phyloP scores from a whole-genome alignment of 768 basidiomycete genomes.

The Lentinula detonsa region DNA sequence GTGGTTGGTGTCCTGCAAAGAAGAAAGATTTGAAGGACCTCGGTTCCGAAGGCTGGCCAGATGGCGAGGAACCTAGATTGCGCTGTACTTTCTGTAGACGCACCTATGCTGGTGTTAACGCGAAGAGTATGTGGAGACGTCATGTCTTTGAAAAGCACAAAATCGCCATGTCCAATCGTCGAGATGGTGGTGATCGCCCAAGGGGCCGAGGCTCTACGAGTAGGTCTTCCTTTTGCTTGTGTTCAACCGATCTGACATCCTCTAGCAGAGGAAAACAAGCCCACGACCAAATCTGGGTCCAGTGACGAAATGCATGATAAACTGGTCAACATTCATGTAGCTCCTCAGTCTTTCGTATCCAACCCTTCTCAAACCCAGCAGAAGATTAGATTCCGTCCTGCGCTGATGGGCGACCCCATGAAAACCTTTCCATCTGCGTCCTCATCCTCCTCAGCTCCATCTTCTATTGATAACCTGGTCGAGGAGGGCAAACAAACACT shows the following conservation, averaged over 20 bases:
- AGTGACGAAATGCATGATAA: slow-evolving; percentile 29
- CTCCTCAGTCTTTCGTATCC: slow-evolving; percentile 29
- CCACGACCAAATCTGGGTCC: slow-evolving; percentile 17
- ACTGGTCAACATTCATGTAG: slow-evolving; percentile 33
- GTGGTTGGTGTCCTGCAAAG: slow-evolving; percentile 85
- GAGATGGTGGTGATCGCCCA: slow-evolving; percentile 61
- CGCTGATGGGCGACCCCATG: slow-evolving; percentile 15
- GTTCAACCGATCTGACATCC: neutral
- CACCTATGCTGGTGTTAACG: slow-evolving; percentile 81
- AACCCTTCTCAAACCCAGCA: slow-evolving; percentile 21
- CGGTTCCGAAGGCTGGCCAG: slow-evolving; percentile 67
- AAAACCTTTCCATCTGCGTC: slow-evolving; percentile 16
- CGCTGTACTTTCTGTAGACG: slow-evolving; percentile 82
- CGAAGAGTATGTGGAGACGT: slow-evolving; percentile 87
- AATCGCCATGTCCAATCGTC: slow-evolving; percentile 83
- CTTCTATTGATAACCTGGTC: slow-evolving; percentile 6
- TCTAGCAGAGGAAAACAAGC: slow-evolving; percentile 50
- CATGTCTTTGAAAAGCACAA: slow-evolving; percentile 90
- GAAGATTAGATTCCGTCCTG: slow-evolving; percentile 41
- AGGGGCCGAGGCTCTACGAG: slow-evolving; percentile 62
- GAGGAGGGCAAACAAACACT: slow-evolving; percentile 1
- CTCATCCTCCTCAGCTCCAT: slow-evolving; percentile 11
- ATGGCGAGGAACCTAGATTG: slow-evolving; percentile 74
- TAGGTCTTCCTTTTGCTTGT: slow-evolving; percentile 27
- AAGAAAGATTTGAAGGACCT: slow-evolving; percentile 72